Evolutionary conservation across 768 basidiomycete species (phyloP), one percentile per base, ranked within the genome.

Genomic region (Lentinula guzmanii): DNA sequence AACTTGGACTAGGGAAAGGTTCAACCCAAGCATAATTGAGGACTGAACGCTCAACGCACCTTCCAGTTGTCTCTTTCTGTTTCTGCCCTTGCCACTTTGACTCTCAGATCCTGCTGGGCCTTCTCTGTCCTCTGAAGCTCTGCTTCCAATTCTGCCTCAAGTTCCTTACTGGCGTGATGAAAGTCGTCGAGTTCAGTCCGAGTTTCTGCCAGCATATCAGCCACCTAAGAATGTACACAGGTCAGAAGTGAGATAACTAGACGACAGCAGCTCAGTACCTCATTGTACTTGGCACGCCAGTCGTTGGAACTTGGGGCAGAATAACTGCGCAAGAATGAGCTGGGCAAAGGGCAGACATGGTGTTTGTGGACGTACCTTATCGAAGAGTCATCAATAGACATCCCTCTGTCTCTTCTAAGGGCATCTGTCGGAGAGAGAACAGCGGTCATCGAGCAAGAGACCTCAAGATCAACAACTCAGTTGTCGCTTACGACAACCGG

Each of bases 21-120:
- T 59, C 42, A 51, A 58, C 52, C 42, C 31, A 41, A 50, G 48
- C 34, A 61, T 43, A 50, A 31, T 57, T 24, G 58, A 39, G 35
- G 45, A 60, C 28, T 39, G 28, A 41, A 52, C 43, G 33, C 35
- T 18, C 5, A 18, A 24, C 84, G 58, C 61, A 93, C 94, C 88
- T 96, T 96, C 95, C 95, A 96, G 34, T 93, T 89, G 64, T 95
- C 93, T 64, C 87, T 82, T 70, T 94, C 93, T 42, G 73, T 73
- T 69, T 92, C 90, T 52, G 89, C 82, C 67, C 80, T 84, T 35
- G 82, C 78, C 33, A 83, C 86, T 73, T 88, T 92, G 66, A 84
- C 79, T 76, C 81, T 86, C 37, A 92, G 82, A 24, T 93, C 92
- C 70, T 87, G 84, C 70, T 93, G 90, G 1, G 89, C 81, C 73